Percentiles rank a stretch among this genome's conserved stretches.
Evolutionary conservation across 2,329 filamentous ascomycete genomes (phyloP).

Genomic region (Cladosporium sp.): DNA sequence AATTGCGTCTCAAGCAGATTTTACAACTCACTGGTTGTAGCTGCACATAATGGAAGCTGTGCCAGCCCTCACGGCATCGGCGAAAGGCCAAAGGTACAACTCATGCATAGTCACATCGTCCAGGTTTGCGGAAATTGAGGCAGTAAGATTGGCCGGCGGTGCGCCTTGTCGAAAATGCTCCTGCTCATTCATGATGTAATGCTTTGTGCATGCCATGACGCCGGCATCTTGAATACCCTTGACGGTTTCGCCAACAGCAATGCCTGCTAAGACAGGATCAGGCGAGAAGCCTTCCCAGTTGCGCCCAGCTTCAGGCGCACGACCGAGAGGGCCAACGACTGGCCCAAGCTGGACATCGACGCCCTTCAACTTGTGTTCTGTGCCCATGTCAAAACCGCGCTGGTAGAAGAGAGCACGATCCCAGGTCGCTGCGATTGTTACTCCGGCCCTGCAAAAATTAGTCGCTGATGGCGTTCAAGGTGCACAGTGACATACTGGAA

Average conservation of each 20-base stretch:
- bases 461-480: neutral
- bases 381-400: constrained; percentile 32
- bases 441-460: constrained; percentile 52
- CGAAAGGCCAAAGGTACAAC: constrained; percentile 54
- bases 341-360: constrained; percentile 44
- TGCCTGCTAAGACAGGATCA: constrained; percentile 27
- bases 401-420: constrained; percentile 33
- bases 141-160: constrained; percentile 53
- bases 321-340: constrained; percentile 30
- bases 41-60: constrained; percentile 68
- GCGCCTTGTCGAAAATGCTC: constrained; percentile 37
- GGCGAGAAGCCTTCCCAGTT: constrained; percentile 28
- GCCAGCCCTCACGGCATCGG: constrained; percentile 62
- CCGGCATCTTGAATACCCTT: constrained; percentile 47
- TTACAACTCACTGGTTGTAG: constrained; percentile 57
- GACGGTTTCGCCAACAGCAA: constrained; percentile 26
- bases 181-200: constrained; percentile 30
- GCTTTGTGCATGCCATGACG: constrained; percentile 40
- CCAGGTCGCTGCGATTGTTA: constrained; percentile 73
- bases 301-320: constrained; percentile 28
- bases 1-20: constrained; percentile 34
- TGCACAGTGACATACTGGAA: constrained; percentile 52
- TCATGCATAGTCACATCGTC: constrained; percentile 50
- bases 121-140: constrained; percentile 46
- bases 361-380: constrained; percentile 31